Evolutionary conservation across 345 rosid species (phyloP).

Genomic region (Brassica napus): Da-Ae NC_063444.1:6624001-6624500

Average conservation of each 20-base stretch:
- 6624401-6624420: constrained; percentile 25
- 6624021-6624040: too few species aligned
- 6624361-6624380: constrained; percentile 96
- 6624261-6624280: neutral
- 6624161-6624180: too few species aligned
- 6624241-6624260: constrained; percentile 4
- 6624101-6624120: too few species aligned
- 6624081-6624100: too few species aligned
- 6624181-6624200: neutral
- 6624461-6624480: neutral
- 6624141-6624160: too few species aligned
- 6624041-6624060: too few species aligned
- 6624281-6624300: constrained; percentile 44
- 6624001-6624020: too few species aligned
- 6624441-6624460: neutral
- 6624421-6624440: neutral
- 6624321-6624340: constrained; percentile 85
- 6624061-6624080: too few species aligned
- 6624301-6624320: constrained; percentile 77
- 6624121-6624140: too few species aligned
- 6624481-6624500: too few species aligned
- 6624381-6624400: constrained; percentile 78
- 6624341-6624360: constrained; percentile 77
- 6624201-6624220: neutral
- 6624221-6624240: too few species aligned